Evolutionary conservation across 257 asterid species (phyloP).

Genomic region (Przewalskia tangutica): DNA sequence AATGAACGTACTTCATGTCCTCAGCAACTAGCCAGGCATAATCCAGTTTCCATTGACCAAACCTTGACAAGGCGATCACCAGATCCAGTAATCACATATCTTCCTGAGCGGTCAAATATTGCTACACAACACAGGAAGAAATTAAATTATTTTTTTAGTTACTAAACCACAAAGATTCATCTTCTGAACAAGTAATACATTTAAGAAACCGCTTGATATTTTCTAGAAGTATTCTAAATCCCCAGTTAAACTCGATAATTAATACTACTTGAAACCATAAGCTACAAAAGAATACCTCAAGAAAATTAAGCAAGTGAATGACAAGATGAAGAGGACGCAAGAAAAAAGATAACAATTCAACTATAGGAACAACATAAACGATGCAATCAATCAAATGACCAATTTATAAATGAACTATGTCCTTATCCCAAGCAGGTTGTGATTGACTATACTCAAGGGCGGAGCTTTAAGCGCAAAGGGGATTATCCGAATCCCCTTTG

Average conservation of each 20-base stretch:
- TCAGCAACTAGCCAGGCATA: constrained; percentile 91
- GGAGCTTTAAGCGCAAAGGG: background rate
- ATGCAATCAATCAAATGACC: background rate
- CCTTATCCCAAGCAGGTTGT: background rate
- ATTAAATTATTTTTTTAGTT: background rate
- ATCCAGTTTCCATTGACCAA: constrained; percentile 99
- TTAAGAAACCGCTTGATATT: background rate
- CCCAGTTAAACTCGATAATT: background rate
- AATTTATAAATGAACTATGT: background rate
- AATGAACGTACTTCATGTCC: constrained; percentile 82
- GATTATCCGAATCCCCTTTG: background rate
- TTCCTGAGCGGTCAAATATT: constrained; percentile 90
- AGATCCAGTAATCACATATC: constrained; percentile 94
- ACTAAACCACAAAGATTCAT: background rate
- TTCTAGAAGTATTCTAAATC: background rate
- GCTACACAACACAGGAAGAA: constrained; percentile 38
- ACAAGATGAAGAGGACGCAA: background rate
- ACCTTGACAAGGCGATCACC: constrained; percentile 96
- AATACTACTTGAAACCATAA: background rate
- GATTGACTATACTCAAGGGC: background rate
- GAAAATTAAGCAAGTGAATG: background rate
- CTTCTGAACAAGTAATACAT: background rate
- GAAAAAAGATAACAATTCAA: background rate
- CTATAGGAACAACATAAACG: background rate
- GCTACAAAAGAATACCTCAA: background rate